Evolutionary conservation across 371 early-diverging fungal species (phyloP), one percentile per base, ranked within the genome.

Genomic region (Syncephalastrum sp.): DNA sequence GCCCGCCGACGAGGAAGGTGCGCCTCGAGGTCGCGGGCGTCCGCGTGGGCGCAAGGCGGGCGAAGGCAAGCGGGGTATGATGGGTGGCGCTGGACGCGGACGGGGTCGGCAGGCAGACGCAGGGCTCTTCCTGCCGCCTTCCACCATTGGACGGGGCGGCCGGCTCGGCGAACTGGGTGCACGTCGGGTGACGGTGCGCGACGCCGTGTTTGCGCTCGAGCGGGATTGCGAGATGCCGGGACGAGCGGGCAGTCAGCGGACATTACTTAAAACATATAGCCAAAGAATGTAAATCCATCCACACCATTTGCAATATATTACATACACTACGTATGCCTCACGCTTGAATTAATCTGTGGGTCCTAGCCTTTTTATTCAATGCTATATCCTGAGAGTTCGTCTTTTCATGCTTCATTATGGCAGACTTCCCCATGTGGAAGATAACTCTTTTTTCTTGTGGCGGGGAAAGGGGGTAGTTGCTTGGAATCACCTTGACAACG

Each of bases 161-260:
- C 59, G 70, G 25, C 59, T 71, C 33, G 75, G 75, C 10, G 80
- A 79, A 44, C 67, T 76, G 17, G 67, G 70, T 16, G 65, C 79
- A 42, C 69, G 83, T 17, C 75, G 77, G 43, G 70, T 91, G 17
- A 88, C 88, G 10, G 79, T 88, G n/a, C 71, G 79, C 45, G 91
- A 91, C 64, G 89, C 88, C 3, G 61, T 89, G 14, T 89, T 83
- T 61, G 88, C 84, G 16, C 69, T 91, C 25, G 90, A 89, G 67
- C 83, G 84, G 10, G 90, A 91, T 65, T 70, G 70, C 60, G 79
- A 79, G 47, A 79, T 77, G 15, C 17, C 47, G 29, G 82, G 84
- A 5, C 77, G 77, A 33, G 78, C 79, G 3, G 54, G 50, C 42
- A 69, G 68, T 33, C 81, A 81, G 51, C 78, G 85, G 27, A 84